Base-by-base conservation (phyloP, 2,329 filamentous ascomycete species). In the Emericellopsis atlantica region DNA sequence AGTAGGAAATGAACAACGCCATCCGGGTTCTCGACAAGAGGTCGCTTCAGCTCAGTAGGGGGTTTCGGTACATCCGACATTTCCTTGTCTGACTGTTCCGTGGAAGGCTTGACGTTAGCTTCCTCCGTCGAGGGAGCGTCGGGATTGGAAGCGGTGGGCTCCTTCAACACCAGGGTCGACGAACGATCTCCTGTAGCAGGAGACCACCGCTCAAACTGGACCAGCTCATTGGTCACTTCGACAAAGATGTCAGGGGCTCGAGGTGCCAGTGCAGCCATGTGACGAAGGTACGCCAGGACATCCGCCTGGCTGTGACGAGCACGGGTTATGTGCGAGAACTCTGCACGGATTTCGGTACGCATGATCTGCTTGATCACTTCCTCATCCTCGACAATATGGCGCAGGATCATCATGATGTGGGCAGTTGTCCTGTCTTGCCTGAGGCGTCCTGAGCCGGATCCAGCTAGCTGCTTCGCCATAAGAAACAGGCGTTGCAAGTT, bases 1-100 rank as follows among this genome's bases (percentile, higher is more conserved):
- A 98, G 77, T 18, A 98, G 70, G 60, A 95, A 98, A 54, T 96
- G 87, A 43, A 98, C 81, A 4, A 98, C 87, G 4, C 92, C 92
- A 58, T 96, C 92, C 0, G 90, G 87, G 46, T 92, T 88, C 58
- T 95, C 89, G 6, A 95, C 79, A 11, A 89, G 72, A 1, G 92
- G 90, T 8, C 84, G 70, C 61, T 93, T 95, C 33, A 77, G 62
- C 45, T 95, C 88, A 31, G 64, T 56, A 8, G 62, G 56, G 4
- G 68, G 48, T 58, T 90, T 94, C 4, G 74, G 67, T 16, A 67
- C 72, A 51, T 86, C 82, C 2, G 67, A 58, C 65, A 78, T 74
- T 22, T 77, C 72, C 49, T 75, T 76, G 48, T 79, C 76, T 37
- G 57, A 61, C 10, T 60, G 53, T 52, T 82, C 77, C 0, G 77